These are phyloP conservation scores for Kodamaea derodonti DNA, from an alignment of 1,139 yeast genomes.

Conservation along the genomic window DNA sequence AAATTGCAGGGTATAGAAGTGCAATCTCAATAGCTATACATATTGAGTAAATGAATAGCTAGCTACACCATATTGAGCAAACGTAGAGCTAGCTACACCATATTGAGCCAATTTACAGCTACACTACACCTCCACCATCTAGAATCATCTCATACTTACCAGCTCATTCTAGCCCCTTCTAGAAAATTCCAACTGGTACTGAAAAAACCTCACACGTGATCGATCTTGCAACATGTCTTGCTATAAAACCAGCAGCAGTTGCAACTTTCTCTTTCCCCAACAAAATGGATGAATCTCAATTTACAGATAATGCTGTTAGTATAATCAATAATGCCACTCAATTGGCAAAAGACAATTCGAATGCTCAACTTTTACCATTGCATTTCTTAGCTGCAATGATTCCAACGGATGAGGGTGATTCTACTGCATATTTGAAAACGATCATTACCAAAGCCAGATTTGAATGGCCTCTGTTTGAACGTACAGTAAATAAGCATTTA, in stretches of 20 bases:
- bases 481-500: conserved; percentile 73
- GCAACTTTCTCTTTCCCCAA: too few species aligned
- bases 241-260: too few species aligned
- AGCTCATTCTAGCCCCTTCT: background rate
- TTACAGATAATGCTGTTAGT: conserved; percentile 89
- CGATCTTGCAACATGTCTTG: too few species aligned
- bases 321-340: conserved; percentile 76
- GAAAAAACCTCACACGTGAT: too few species aligned
- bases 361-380: conserved; percentile 78
- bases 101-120: too few species aligned
- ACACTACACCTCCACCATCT: too few species aligned
- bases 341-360: conserved; percentile 79
- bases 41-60: too few species aligned
- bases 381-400: conserved; percentile 93
- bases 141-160: too few species aligned
- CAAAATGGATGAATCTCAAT: conserved; percentile 63
- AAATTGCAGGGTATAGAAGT: too few species aligned
- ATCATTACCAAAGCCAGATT: conserved; percentile 81
- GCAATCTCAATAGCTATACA: too few species aligned
- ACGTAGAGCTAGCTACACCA: too few species aligned
- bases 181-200: background rate
- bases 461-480: conserved; percentile 79
- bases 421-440: conserved; percentile 75
- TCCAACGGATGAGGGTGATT: conserved; percentile 65
- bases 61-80: too few species aligned